Evolutionary conservation across 1,139 yeast species (phyloP).

Genomic region (Blastobotrys serpentis): DNA sequence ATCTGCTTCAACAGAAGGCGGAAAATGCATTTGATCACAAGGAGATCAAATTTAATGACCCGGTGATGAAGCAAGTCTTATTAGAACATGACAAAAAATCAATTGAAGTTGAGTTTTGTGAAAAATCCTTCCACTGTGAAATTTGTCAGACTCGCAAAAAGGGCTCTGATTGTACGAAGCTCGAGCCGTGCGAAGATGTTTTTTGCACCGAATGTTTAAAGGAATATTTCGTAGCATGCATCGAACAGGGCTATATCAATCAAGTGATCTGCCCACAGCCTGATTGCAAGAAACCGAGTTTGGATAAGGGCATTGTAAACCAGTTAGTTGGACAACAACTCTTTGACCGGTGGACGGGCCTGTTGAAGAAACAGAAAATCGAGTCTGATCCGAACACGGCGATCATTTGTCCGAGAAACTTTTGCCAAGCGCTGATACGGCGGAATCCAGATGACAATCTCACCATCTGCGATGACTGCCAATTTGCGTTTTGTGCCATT

Average conservation of each 20-base stretch:
- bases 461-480: slow-evolving; percentile 54
- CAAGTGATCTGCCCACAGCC: slow-evolving; percentile 61
- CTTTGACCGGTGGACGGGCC: slow-evolving; percentile 42
- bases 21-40: slow-evolving; percentile 13
- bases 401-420: slow-evolving; percentile 55
- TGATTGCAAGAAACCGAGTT: slow-evolving; percentile 26
- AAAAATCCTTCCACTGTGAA: slow-evolving; percentile 51
- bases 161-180: slow-evolving; percentile 47
- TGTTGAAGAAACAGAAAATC: slow-evolving; percentile 45
- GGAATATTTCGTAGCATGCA: slow-evolving; percentile 48
- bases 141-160: slow-evolving; percentile 57
- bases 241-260: slow-evolving; percentile 52
- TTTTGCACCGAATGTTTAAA: slow-evolving; percentile 54
- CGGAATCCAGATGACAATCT: slow-evolving; percentile 51
- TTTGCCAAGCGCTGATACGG: slow-evolving; percentile 47
- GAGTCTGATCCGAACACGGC: slow-evolving; percentile 53
- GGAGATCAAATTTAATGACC: slow-evolving; percentile 12
- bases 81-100: slow-evolving; percentile 29
- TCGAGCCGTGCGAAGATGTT: slow-evolving; percentile 51
- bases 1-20: slow-evolving; percentile 25
- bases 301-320: slow-evolving; percentile 32
- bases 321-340: slow-evolving; percentile 36
- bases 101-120: slow-evolving; percentile 39
- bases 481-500: slow-evolving; percentile 57
- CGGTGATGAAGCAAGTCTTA: slow-evolving; percentile 25